phyloP scores from a whole-genome alignment of 352 stramenopile genomes.

The Phytophthora constricta region DNA sequence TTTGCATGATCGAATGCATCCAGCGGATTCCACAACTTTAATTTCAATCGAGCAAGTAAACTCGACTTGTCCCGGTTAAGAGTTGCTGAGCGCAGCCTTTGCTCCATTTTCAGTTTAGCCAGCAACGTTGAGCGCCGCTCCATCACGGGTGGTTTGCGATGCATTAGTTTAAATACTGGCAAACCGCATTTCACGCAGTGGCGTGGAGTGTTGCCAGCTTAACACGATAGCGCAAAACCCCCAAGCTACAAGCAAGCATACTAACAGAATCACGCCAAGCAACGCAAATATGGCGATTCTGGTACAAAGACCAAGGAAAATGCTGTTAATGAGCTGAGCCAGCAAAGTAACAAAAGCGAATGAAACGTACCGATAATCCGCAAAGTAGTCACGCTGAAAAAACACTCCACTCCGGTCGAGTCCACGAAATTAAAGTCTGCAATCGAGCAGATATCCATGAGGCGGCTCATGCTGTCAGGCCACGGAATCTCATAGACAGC shows the following conservation, averaged over 20 bases:
- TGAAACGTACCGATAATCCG: slow-evolving; percentile 58
- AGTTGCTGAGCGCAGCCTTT: slow-evolving; percentile 22
- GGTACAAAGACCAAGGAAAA: neutral
- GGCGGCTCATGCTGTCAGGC: slow-evolving; percentile 57
- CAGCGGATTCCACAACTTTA: slow-evolving; percentile 17
- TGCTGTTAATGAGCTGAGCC: neutral
- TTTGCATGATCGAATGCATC: slow-evolving; percentile 9
- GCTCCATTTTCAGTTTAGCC: slow-evolving; percentile 51
- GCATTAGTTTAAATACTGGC: slow-evolving; percentile 59
- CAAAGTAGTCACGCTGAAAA: slow-evolving; percentile 73
- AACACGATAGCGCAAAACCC: slow-evolving; percentile 62
- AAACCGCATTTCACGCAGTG: slow-evolving; percentile 68
- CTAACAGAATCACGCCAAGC: slow-evolving; percentile 45
- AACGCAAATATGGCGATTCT: slow-evolving; percentile 54
- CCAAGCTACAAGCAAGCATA: slow-evolving; percentile 49
- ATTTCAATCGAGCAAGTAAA: slow-evolving; percentile 39
- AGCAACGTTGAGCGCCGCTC: slow-evolving; percentile 46
- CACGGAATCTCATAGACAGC: slow-evolving; percentile 77
- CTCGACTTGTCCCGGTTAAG: slow-evolving; percentile 17
- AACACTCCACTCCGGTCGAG: slow-evolving; percentile 70
- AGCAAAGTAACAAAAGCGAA: neutral
- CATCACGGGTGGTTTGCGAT: slow-evolving; percentile 34
- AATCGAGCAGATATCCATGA: slow-evolving; percentile 76
- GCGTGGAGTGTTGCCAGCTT: slow-evolving; percentile 59
- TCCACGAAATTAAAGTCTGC: slow-evolving; percentile 75